These are phyloP conservation scores for Aspergillus nanangensis DNA, from an alignment of 495 filamentous ascomycete genomes.

Conservation along the genomic window DNA sequence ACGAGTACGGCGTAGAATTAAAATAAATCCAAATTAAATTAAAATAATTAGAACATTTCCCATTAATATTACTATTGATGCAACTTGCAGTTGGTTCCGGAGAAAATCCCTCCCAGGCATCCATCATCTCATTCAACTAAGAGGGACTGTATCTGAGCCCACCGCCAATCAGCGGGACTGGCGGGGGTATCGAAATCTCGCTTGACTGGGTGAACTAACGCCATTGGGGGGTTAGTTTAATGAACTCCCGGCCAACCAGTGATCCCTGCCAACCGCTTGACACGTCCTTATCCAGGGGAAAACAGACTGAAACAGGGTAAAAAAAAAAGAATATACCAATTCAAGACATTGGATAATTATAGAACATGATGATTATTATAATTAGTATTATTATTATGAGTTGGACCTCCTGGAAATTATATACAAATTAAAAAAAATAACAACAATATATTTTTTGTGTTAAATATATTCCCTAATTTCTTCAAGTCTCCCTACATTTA, in stretches of 20 bases:
- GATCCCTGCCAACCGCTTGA: slow-evolving; percentile 5
- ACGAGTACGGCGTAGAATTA: no score
- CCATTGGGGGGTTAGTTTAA: slow-evolving; percentile 10
- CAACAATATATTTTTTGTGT: no score
- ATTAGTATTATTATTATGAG: no score
- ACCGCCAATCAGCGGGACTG: slow-evolving; percentile 21
- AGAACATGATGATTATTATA: no score
- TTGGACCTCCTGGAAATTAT: no score
- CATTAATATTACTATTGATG: no score
- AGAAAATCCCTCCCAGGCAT: slow-evolving; percentile 14
- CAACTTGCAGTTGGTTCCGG: no score
- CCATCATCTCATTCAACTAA: slow-evolving; percentile 13
- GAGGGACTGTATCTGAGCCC: slow-evolving; percentile 20
- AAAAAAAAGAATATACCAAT: no score
- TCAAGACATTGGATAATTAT: no score
- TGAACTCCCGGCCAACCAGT: slow-evolving; percentile 9
- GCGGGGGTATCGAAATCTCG: slow-evolving; percentile 24
- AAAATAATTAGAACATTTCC: background rate
- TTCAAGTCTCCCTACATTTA: no score
- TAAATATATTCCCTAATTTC: no score
- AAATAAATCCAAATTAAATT: slow-evolving; percentile 11
- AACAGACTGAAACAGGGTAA: background rate
- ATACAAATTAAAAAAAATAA: no score
- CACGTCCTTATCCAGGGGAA: slow-evolving; percentile 1
- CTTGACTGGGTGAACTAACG: slow-evolving; percentile 21